Evolutionary conservation across 2,329 filamentous ascomycete species (phyloP).

Genomic region (Talaromyces sp.): DNA sequence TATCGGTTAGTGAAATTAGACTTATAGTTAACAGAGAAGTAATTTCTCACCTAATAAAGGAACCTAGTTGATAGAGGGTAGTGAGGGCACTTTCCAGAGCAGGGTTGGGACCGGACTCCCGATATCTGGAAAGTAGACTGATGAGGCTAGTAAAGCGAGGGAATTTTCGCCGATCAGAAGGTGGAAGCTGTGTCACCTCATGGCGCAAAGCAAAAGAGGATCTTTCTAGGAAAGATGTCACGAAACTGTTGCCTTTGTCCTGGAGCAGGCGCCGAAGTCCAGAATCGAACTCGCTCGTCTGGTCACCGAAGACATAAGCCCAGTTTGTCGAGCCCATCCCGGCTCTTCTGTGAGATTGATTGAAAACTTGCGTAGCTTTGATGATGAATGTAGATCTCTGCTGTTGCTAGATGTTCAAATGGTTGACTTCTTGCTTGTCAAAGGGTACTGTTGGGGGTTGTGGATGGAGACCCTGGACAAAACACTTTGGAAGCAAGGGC

Average conservation of each 20-base stretch:
- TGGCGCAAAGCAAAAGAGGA: conserved; percentile 43
- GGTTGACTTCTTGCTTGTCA: background rate
- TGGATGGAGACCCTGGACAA: background rate
- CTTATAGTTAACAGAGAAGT: background rate
- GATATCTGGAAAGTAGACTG: conserved; percentile 38
- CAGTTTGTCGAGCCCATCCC: conserved; percentile 33
- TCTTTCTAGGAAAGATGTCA: conserved; percentile 45
- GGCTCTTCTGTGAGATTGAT: background rate
- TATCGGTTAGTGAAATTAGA: conserved; percentile 21
- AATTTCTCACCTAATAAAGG: conserved; percentile 44
- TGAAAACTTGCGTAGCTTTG: background rate
- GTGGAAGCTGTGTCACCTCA: conserved; percentile 39
- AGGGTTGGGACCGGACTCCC: conserved; percentile 36
- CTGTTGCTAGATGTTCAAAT: background rate
- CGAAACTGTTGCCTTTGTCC: conserved; percentile 43
- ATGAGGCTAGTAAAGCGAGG: conserved; percentile 42
- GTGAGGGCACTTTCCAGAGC: conserved; percentile 46
- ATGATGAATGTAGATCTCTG: background rate
- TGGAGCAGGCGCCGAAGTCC: conserved; percentile 44
- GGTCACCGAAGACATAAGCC: conserved; percentile 50
- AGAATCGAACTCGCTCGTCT: conserved; percentile 45
- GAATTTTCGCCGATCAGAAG: conserved; percentile 36
- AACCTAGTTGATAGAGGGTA: conserved; percentile 45
- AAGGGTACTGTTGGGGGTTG: background rate
- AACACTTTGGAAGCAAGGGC: conserved; percentile 2